Conservation (phyloP, 768 basidiomycete species). For the Rhizopogon vulgaris region DNA sequence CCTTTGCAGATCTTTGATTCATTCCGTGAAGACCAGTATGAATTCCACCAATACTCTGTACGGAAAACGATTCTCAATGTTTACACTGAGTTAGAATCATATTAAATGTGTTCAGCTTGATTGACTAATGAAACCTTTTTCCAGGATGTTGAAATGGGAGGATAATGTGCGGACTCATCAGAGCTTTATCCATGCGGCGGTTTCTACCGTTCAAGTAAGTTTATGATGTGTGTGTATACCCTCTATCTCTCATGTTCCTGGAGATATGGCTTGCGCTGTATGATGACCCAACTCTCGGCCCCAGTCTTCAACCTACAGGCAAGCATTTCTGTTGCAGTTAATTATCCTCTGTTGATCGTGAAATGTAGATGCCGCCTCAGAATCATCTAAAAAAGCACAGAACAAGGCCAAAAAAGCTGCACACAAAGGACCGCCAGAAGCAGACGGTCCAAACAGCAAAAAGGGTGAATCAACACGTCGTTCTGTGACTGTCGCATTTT, state of each 20-base stretch:
- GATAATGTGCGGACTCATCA: slow-evolving; percentile 74
- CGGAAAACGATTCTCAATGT: slow-evolving; percentile 84
- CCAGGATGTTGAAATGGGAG: slow-evolving; percentile 77
- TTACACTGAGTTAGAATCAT: slow-evolving; percentile 66
- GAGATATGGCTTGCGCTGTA: slow-evolving; percentile 72
- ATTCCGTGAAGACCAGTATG: slow-evolving; percentile 93
- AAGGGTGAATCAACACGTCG: slow-evolving; percentile 45
- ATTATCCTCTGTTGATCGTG: background rate
- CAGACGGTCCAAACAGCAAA: slow-evolving; percentile 42
- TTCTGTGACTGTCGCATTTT: slow-evolving; percentile 8
- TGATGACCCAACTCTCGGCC: slow-evolving; percentile 64
- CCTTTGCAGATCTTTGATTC: slow-evolving; percentile 65
- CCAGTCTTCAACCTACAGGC: slow-evolving; percentile 32
- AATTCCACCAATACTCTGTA: slow-evolving; percentile 94
- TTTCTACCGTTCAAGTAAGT: slow-evolving; percentile 63
- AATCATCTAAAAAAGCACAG: slow-evolving; percentile 68
- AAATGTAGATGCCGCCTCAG: background rate
- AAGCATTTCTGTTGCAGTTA: slow-evolving; percentile 4
- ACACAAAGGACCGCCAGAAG: slow-evolving; percentile 49
- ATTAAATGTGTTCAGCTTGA: background rate
- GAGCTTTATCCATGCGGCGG: slow-evolving; percentile 64
- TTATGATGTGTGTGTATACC: background rate
- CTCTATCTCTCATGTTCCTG: slow-evolving; percentile 8
- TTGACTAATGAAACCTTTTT: slow-evolving; percentile 1
- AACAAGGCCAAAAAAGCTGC: slow-evolving; percentile 85